Evolutionary conservation across 192 early-diverging fungal genomes (phyloP).

Genomic region (Chytriomyces sp.): DNA sequence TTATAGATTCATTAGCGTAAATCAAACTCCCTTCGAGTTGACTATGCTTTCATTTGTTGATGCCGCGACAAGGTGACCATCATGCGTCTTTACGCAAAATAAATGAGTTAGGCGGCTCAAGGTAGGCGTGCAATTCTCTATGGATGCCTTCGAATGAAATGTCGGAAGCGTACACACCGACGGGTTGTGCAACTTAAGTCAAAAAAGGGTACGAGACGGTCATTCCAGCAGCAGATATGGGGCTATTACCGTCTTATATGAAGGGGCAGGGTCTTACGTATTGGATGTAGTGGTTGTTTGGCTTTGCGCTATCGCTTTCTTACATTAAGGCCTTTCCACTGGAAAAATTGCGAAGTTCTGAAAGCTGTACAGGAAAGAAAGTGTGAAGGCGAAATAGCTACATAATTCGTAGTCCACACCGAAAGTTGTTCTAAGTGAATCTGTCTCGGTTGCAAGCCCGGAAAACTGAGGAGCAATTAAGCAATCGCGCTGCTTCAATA

Average conservation of each 20-base stretch:
- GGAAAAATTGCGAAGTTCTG: not conserved
- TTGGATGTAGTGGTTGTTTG: not conserved
- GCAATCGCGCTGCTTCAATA: too few species aligned
- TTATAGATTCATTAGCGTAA: not conserved
- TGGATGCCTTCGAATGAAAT: not conserved
- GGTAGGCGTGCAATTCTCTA: not conserved
- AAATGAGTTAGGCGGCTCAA: not conserved
- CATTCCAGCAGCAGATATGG: not conserved
- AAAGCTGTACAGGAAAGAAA: not conserved
- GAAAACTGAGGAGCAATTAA: too few species aligned
- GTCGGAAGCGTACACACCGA: not conserved
- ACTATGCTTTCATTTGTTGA: constrained; percentile 3
- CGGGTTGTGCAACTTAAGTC: too few species aligned
- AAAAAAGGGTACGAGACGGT: not conserved
- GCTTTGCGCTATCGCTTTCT: not conserved
- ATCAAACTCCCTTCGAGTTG: not conserved
- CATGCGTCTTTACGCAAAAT: constrained; percentile 8
- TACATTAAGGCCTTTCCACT: not conserved
- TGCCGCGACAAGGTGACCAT: not conserved
- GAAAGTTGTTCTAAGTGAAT: not conserved
- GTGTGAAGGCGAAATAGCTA: not conserved
- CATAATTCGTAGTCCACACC: not conserved
- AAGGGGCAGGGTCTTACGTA: not conserved
- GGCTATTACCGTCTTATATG: not conserved
- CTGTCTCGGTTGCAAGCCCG: too few species aligned